A percentile compares a stretch with the other conserved stretches of the same genome.
These are phyloP conservation scores for Fonsecaea pugnacius DNA, from an alignment of 2,329 filamentous ascomycete genomes.

Conservation along the genomic window DNA sequence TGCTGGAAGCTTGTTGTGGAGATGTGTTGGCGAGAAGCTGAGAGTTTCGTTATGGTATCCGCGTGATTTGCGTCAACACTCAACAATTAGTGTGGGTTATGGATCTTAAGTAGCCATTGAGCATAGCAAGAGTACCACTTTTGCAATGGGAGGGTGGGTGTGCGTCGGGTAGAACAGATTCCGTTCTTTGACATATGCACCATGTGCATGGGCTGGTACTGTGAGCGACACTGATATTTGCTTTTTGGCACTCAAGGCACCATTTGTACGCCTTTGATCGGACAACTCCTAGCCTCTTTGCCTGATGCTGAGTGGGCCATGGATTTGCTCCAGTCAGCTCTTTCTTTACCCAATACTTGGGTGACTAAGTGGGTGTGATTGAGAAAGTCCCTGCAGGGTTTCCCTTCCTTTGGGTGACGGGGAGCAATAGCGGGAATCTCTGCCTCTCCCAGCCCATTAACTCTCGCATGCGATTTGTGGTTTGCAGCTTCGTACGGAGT, in stretches of 20 bases:
- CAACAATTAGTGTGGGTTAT: not conserved
- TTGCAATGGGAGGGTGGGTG: constrained; percentile 46
- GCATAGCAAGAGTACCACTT: not conserved
- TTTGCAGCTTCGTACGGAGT: no score
- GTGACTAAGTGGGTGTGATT: not conserved
- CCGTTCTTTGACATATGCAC: constrained; percentile 56
- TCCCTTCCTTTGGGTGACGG: not conserved
- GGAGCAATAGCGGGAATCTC: not conserved
- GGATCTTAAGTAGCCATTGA: not conserved
- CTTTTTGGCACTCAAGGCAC: constrained; percentile 57
- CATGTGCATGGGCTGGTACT: constrained; percentile 52
- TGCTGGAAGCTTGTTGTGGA: not conserved
- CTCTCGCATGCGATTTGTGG: not conserved
- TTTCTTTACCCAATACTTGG: not conserved
- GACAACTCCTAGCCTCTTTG: constrained; percentile 35
- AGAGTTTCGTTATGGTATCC: not conserved
- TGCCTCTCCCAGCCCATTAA: not conserved
- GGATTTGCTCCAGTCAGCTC: not conserved
- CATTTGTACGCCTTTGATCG: constrained; percentile 60
- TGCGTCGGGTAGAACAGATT: constrained; percentile 76
- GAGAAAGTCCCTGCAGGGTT: not conserved
- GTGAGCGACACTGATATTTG: constrained; percentile 56
- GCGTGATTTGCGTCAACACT: not conserved
- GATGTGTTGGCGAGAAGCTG: not conserved
- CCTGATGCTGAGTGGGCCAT: not conserved